phyloP scores from a whole-genome alignment of 345 rosid species.

The Hevea brasiliensis region DNA sequence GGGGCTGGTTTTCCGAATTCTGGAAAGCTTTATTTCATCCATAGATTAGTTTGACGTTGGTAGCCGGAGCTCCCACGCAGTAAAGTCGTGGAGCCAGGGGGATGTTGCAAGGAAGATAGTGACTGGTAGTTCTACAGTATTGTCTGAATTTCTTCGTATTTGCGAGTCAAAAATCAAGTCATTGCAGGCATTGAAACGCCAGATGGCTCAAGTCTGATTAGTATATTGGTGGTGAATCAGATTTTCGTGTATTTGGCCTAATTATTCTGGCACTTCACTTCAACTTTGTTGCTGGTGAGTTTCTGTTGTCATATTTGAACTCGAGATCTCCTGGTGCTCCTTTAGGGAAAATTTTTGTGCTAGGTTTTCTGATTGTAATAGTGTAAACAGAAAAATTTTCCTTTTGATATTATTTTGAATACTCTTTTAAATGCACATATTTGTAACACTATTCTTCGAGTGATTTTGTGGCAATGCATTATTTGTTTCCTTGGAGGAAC shows the following conservation, averaged over 20 bases:
- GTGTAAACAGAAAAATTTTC: not conserved
- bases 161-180: constrained; percentile 67
- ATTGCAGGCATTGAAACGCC: constrained; percentile 54
- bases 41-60: constrained; percentile 54
- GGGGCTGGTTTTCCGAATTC: constrained; percentile 56
- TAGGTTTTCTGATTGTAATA: not conserved
- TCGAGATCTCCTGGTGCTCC: not conserved
- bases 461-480: not conserved
- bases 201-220: constrained; percentile 52
- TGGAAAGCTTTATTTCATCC: constrained; percentile 46
- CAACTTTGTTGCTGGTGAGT: not conserved
- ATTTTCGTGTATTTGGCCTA: not conserved
- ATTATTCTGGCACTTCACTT: not conserved
- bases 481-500: not conserved
- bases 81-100: constrained; percentile 60
- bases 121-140: constrained; percentile 38
- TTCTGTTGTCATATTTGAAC: not conserved
- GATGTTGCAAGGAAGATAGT: constrained; percentile 61
- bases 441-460: not conserved
- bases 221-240: not conserved
- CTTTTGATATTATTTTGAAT: not conserved
- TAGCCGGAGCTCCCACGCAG: constrained; percentile 49
- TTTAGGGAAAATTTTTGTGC: not conserved
- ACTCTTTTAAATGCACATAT: not conserved
- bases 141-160: constrained; percentile 52